Percentiles rank a stretch among this genome's conserved stretches.
phyloP scores from a whole-genome alignment of 495 filamentous ascomycete genomes.

The Aspergillus steynii region DNA sequence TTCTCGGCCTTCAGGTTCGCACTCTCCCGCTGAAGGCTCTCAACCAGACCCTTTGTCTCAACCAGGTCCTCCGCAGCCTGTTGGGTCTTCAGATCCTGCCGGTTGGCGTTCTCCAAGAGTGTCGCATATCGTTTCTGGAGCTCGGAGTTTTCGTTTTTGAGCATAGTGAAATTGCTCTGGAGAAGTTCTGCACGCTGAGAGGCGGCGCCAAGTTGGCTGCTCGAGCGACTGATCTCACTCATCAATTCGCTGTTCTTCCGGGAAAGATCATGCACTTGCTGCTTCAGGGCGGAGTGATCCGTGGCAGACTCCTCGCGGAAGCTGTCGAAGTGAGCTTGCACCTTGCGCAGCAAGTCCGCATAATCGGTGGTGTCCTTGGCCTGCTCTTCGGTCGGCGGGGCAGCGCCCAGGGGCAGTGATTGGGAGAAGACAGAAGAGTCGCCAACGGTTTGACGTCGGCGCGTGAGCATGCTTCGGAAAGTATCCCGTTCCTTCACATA shows the following conservation, averaged over 20 bases:
- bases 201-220: slow-evolving; percentile 77
- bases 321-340: slow-evolving; percentile 86
- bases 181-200: slow-evolving; percentile 85
- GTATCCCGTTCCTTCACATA: slow-evolving; percentile 95
- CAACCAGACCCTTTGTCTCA: slow-evolving; percentile 74
- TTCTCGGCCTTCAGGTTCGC: slow-evolving; percentile 94
- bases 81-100: slow-evolving; percentile 85
- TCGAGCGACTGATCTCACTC: slow-evolving; percentile 72
- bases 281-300: slow-evolving; percentile 76
- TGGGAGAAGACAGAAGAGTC: slow-evolving; percentile 69
- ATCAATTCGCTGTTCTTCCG: slow-evolving; percentile 79
- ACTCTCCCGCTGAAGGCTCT: slow-evolving; percentile 86
- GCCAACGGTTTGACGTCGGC: slow-evolving; percentile 61
- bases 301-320: slow-evolving; percentile 81
- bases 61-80: slow-evolving; percentile 92
- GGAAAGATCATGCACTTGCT: slow-evolving; percentile 81
- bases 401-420: slow-evolving; percentile 52
- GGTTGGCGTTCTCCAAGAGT: slow-evolving; percentile 77
- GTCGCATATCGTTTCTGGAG: slow-evolving; percentile 75
- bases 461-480: slow-evolving; percentile 89
- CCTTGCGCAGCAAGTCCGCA: slow-evolving; percentile 70
- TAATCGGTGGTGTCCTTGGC: slow-evolving; percentile 58
- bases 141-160: slow-evolving; percentile 80
- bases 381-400: slow-evolving; percentile 41
- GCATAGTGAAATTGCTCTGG: slow-evolving; percentile 79